Evolutionary conservation across 192 early-diverging fungal genomes (phyloP).

Genomic region (Coemansia reversa): DNA sequence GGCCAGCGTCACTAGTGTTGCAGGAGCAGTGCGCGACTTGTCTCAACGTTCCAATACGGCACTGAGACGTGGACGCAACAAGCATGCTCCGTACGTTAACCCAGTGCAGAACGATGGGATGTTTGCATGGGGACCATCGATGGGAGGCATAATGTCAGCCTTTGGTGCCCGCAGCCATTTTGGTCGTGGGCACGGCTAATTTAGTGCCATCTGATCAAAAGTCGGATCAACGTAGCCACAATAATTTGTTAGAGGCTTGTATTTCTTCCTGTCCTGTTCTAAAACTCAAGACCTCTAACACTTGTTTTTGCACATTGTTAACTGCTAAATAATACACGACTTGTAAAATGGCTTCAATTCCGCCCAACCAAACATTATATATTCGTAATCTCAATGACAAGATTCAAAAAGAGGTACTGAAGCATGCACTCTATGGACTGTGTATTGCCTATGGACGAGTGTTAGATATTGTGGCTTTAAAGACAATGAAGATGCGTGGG

Average conservation of each 20-base stretch:
- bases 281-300: not conserved
- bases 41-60: slow-evolving; percentile 41
- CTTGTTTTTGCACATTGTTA: not conserved
- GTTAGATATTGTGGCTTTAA: slow-evolving; percentile 81
- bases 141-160: slow-evolving; percentile 24
- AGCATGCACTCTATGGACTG: slow-evolving; percentile 85
- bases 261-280: not conserved
- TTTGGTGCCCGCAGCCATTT: slow-evolving; percentile 16
- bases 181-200: slow-evolving; percentile 9
- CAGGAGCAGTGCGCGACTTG: slow-evolving; percentile 30
- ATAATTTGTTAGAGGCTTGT: not conserved
- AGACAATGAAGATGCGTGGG: slow-evolving; percentile 81
- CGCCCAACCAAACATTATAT: slow-evolving; percentile 73
- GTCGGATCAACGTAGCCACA: not conserved
- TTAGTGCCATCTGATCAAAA: slow-evolving; percentile 9
- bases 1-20: slow-evolving; percentile 27
- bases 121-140: slow-evolving; percentile 19
- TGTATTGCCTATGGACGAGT: slow-evolving; percentile 87
- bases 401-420: slow-evolving; percentile 70
- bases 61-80: slow-evolving; percentile 24
- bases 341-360: slow-evolving; percentile 45
- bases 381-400: slow-evolving; percentile 84
- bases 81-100: slow-evolving; percentile 31
- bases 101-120: slow-evolving; percentile 31
- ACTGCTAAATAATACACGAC: not conserved